Conservation (phyloP, 2,329 filamentous ascomycete species). For the Clonostachys sp. region DNA sequence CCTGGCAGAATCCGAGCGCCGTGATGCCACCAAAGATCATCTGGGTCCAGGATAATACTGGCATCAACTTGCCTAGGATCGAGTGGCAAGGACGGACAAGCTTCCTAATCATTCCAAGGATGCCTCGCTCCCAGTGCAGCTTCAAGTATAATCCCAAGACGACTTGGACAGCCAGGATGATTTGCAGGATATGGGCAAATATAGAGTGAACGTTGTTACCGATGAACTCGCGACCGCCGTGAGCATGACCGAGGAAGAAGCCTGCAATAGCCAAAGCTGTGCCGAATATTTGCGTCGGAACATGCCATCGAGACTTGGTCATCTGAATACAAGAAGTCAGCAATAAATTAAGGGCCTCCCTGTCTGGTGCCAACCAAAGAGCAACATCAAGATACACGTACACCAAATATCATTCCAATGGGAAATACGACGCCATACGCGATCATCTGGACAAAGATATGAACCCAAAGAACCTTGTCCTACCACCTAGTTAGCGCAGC, state of each 20-base stretch:
- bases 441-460: conserved; percentile 83
- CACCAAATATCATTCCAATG: conserved; percentile 89
- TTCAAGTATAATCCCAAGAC: conserved; percentile 81
- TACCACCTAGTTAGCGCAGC: conserved; percentile 15
- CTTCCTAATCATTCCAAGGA: conserved; percentile 73
- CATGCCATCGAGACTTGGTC: conserved; percentile 87
- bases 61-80: conserved; percentile 81
- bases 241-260: conserved; percentile 87
- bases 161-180: conserved; percentile 73
- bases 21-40: conserved; percentile 97
- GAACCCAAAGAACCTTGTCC: conserved; percentile 86
- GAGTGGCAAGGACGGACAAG: conserved; percentile 71
- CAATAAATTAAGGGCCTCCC: not conserved
- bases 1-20: conserved; percentile 85
- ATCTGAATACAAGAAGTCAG: conserved; percentile 51
- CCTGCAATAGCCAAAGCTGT: conserved; percentile 74
- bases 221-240: conserved; percentile 83
- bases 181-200: conserved; percentile 77
- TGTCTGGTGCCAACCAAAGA: not conserved
- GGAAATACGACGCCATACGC: conserved; percentile 93
- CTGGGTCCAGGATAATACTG: conserved; percentile 83
- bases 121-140: conserved; percentile 80
- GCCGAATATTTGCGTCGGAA: conserved; percentile 76
- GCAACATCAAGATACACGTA: conserved; percentile 36
- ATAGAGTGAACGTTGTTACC: conserved; percentile 70